Evolutionary conservation across 2,329 filamentous ascomycete species (phyloP).

Genomic region (Exophiala spinifera): DNA sequence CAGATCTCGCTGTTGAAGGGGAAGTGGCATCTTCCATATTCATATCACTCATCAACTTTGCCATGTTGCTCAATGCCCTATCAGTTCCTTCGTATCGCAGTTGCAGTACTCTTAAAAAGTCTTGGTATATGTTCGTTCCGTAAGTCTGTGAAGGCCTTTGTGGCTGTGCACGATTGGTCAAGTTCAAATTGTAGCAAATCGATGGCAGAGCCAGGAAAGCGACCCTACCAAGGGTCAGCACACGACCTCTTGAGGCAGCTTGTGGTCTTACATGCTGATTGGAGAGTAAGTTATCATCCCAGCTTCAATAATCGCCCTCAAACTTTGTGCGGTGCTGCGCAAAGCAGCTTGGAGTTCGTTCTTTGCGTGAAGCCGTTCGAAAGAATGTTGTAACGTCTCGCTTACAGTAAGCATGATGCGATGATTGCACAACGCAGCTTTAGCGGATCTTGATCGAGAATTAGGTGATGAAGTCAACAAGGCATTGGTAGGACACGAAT

Average conservation of each 20-base stretch:
- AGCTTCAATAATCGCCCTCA: slow-evolving; percentile 1
- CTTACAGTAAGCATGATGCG: not conserved
- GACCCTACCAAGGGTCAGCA: not conserved
- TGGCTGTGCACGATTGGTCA: not conserved
- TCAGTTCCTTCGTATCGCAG: slow-evolving; percentile 5
- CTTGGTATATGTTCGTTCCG: slow-evolving; percentile 4
- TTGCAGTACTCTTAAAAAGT: slow-evolving; percentile 3
- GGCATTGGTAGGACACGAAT: not conserved
- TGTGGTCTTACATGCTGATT: not conserved
- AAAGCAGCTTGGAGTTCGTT: slow-evolving; percentile 3
- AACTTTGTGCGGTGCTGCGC: not conserved
- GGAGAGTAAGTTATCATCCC: slow-evolving; percentile 2
- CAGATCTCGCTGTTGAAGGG: not conserved
- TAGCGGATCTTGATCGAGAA: not conserved
- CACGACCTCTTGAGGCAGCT: too few species aligned
- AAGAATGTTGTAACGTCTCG: not conserved
- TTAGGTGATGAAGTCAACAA: not conserved
- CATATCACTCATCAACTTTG: not conserved
- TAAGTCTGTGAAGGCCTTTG: not conserved
- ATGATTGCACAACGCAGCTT: slow-evolving; percentile 5
- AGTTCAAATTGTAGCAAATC: slow-evolving; percentile 2
- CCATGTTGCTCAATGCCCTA: slow-evolving; percentile 1
- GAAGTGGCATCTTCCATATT: slow-evolving; percentile 1
- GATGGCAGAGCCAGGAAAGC: slow-evolving; percentile 3
- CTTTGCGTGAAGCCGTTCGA: slow-evolving; percentile 3